Evolutionary conservation across 116 monocot species (phyloP).

Genomic region (Dioscorea cayenensis): DNA sequence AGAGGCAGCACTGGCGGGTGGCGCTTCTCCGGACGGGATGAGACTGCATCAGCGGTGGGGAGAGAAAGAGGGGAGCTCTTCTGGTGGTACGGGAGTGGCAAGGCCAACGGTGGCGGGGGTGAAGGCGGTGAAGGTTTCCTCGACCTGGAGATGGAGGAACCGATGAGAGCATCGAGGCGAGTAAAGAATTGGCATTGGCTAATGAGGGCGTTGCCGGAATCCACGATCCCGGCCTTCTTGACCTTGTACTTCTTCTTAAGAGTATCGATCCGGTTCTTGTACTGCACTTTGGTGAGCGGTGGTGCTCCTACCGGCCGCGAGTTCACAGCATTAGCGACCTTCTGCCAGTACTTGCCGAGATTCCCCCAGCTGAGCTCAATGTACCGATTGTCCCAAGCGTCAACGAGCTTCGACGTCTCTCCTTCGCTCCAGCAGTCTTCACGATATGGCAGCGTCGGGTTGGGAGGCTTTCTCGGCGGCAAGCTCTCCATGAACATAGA

Average conservation of each 20-base stretch:
- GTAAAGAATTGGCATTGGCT: slow-evolving; percentile 53
- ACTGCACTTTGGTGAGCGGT: slow-evolving; percentile 56
- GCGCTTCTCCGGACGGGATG: not conserved
- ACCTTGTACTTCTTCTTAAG: slow-evolving; percentile 81
- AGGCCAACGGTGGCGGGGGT: slow-evolving; percentile 10
- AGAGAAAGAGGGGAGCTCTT: slow-evolving; percentile 16
- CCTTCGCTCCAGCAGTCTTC: slow-evolving; percentile 87
- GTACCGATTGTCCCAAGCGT: slow-evolving; percentile 64
- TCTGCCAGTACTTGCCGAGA: slow-evolving; percentile 72
- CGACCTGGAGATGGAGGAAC: not conserved
- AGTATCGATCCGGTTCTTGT: slow-evolving; percentile 75
- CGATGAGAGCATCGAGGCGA: slow-evolving; percentile 51
- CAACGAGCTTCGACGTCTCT: slow-evolving; percentile 49
- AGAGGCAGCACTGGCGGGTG: not conserved
- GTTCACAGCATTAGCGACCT: slow-evolving; percentile 70
- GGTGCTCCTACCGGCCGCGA: slow-evolving; percentile 44
- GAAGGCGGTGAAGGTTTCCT: not conserved
- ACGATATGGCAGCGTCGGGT: slow-evolving; percentile 51
- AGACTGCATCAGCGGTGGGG: slow-evolving; percentile 7
- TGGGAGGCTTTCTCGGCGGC: slow-evolving; percentile 30
- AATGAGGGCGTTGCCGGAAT: slow-evolving; percentile 9
- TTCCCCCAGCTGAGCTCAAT: slow-evolving; percentile 60
- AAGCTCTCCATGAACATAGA: slow-evolving; percentile 8
- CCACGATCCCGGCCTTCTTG: slow-evolving; percentile 38
- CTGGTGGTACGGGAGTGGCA: slow-evolving; percentile 21